Base-by-base conservation (phyloP, 208 protist genomes). In the Trichomonas tenax region DNA sequence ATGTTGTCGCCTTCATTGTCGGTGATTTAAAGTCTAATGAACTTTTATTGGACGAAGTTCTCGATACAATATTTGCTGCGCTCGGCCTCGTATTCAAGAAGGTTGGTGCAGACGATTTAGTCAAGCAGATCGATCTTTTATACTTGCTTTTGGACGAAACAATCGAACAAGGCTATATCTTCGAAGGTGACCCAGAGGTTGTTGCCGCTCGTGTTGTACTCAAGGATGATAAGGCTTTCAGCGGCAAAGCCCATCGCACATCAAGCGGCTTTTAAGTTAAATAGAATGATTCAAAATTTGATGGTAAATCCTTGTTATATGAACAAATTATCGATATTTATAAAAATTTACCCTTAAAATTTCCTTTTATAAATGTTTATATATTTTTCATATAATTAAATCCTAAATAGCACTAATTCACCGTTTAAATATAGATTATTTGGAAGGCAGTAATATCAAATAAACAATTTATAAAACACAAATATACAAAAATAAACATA, bases 121-220 rank as follows among this genome's bases (percentile, higher is more conserved):
- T 93, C 10, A 23, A 51, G 17, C 86, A 93, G 44, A 93, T 93
- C 34, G 86, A 93, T 51, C n/a, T 93, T 34, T 38, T 93, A 38
- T 93, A 93, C 45, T 51, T 93, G 15, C 44, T 93, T 8, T 44
- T 93, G 8, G 86, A 93, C 45, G 86, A 93, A 93, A 93, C 86
- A 48, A 93, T 93, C 44, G 86, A 93, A 31, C 86, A 93, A 51
- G 86, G 86, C 17, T 93, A 38, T 41, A 93, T 93, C n/a, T 93
- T 93, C 36, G 86, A 93, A 93, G 86, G 86, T 38, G 86, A 93
- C 51, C 86, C 86, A 10, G 86, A 93, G 38, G 26, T 93, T 51
- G 44, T 93, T 51, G 86, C 86, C 26, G 86, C 86, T 34, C 40
- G 86, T 48, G 44, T 44, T 48, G 14, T 51, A 11, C 44, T 93